Evolutionary conservation across 1,139 yeast genomes (phyloP), one percentile per base, ranked within the genome.

Genomic region (Diutina scorzettiae): DNA sequence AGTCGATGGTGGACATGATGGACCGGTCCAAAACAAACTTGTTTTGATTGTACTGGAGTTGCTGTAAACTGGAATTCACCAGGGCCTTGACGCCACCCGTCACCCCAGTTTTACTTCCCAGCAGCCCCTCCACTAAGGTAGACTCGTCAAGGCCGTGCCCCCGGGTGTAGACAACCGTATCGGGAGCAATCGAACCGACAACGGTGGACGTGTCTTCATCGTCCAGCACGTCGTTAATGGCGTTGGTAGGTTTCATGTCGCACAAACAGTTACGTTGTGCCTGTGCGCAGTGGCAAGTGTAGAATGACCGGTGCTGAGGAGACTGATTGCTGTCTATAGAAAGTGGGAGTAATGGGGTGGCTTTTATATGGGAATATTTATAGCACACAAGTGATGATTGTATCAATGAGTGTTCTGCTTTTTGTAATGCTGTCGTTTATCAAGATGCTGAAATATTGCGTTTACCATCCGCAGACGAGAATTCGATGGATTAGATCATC

Each of bases 41-140:
- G 59, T 78, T 78, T 48, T 78, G 77, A 53, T 82, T 82, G 57
- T 81, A 85, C 45, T 76, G 81, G 24, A 78, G 57, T 52, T 84
- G 93, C 46, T 77, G 75, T 21, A 79, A 23, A n/a, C 27, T 21
- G 6, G 39, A 9, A 8, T 34, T 21, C 19, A 34, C 17, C 20
- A 28, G n/a, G 11, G 27, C 28, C 29, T 34, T 34, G 20, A 23
- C 28, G 14, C 28, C 27, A 9, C 20, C 27, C 39, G 14, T 19
- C 4, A 34, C 28, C 16, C 14, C 16, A 1, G 28, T n/a, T 9
- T 23, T 12, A 3, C 6, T 14, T 5, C 18, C 24, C 16, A 14
- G 25, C 28, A 23, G 39, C 7, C 39, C 39, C 14, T 34, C 39
- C 27, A 34, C 39, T n/a, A 34, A n/a, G 28, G 39, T 34, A 18